Base-by-base conservation (phyloP, 805 yeast genomes). In the Myxozyma neotropica region DNA sequence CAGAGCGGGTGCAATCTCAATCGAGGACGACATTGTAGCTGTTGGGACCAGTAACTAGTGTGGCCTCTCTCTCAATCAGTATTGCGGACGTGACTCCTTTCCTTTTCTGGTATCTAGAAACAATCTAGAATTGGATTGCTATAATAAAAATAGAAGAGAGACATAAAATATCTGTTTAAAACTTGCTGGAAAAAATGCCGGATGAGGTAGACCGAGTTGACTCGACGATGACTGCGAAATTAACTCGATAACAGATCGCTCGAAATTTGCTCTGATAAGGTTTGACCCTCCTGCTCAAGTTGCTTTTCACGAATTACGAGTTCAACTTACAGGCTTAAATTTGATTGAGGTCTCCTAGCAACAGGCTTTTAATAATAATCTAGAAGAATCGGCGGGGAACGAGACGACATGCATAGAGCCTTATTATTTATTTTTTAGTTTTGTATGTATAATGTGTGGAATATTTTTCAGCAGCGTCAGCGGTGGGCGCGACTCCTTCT, bases 401-500 rank as follows among this genome's bases (percentile, higher is more conserved):
- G n/a, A n/a, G n/a, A n/a, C n/a, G n/a, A n/a, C n/a, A n/a, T n/a
- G n/a, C n/a, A n/a, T n/a, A n/a, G n/a, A n/a, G n/a, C n/a, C n/a
- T n/a, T n/a, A n/a, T n/a, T n/a, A 27, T 27, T 2, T 27, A 17
- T 21, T 26, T 17, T 7, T 4, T 47, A 19, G 40, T 33, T 33
- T n/a, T 38, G 40, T 23, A 10, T 6, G 7, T 24, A 6, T 10
- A 15, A 72, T 72, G 75, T 72, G 75, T 56, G 75, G 75, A 19
- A 72, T 72, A 7, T 67, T 72, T 43, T 61, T 55, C 58, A 15
- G 72, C 56, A 3, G 66, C 38, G 46, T 52, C 53, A 24, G 24
- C 24, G 17, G 24, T 42, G 33, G 31, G n/a, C 43, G 26, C 15
- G 42, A 47, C 24, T 31, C 31, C n/a, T 17, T 15, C 17, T 23